Evolutionary conservation across 192 early-diverging fungal genomes (phyloP).

Genomic region (Chytriomyces hyalinus): DNA sequence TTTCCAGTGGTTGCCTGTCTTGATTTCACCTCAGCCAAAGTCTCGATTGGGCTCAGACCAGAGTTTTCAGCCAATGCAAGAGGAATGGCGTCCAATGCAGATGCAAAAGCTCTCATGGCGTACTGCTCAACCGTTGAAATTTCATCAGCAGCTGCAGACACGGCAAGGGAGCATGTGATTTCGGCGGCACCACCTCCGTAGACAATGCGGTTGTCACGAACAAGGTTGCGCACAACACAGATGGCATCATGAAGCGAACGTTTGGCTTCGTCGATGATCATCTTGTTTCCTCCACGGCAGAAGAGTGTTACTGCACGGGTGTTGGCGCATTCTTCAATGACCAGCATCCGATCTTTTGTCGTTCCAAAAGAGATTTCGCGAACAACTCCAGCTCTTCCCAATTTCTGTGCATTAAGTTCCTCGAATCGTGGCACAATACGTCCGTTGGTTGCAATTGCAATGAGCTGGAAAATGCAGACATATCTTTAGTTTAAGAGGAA

Average conservation of each 20-base stretch:
- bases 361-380: slow-evolving; percentile 96
- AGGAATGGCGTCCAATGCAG: slow-evolving; percentile 94
- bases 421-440: slow-evolving; percentile 99
- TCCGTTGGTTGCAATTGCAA: slow-evolving; percentile 99
- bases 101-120: slow-evolving; percentile 98
- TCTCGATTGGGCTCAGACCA: slow-evolving; percentile 95
- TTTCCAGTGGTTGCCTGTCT: slow-evolving; percentile 88
- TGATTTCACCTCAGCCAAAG: slow-evolving; percentile 93
- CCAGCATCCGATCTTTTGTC: slow-evolving; percentile 98
- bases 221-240: slow-evolving; percentile 97
- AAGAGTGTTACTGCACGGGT: slow-evolving; percentile 96
- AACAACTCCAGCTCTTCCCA: slow-evolving; percentile 92
- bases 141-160: slow-evolving; percentile 88
- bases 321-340: slow-evolving; percentile 99
- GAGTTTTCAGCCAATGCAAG: slow-evolving; percentile 96
- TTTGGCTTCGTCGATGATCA: slow-evolving; percentile 99
- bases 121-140: slow-evolving; percentile 95
- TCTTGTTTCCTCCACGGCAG: slow-evolving; percentile 98
- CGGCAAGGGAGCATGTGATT: slow-evolving; percentile 92
- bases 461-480: slow-evolving; percentile 59
- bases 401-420: slow-evolving; percentile 85
- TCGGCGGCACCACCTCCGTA: slow-evolving; percentile 99
- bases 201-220: slow-evolving; percentile 96
- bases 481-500: slow-evolving; percentile 8
- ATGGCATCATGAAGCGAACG: slow-evolving; percentile 97